phyloP scores from a whole-genome alignment of 352 stramenopile species.

The Phytophthora idaei region DNA sequence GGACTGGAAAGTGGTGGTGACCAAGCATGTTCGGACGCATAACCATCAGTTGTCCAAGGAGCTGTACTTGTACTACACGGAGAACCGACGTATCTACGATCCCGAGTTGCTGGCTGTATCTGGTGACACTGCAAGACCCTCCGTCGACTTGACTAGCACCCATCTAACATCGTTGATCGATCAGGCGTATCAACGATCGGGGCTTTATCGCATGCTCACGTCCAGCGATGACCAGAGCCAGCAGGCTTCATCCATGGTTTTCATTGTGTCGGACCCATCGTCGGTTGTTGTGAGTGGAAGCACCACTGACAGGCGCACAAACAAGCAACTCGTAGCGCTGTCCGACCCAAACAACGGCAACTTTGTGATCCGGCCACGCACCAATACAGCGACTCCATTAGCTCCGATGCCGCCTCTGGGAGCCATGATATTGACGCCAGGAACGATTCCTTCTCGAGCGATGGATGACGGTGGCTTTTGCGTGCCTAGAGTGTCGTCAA shows the following conservation, averaged over 20 bases:
- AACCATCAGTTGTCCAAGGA: slow-evolving; percentile 81
- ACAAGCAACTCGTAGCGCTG: slow-evolving; percentile 18
- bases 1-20: slow-evolving; percentile 77
- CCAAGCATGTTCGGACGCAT: slow-evolving; percentile 71
- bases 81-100: slow-evolving; percentile 82
- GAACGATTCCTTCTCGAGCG: slow-evolving; percentile 35
- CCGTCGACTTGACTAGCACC: slow-evolving; percentile 11
- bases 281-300: slow-evolving; percentile 5
- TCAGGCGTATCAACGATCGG: slow-evolving; percentile 23
- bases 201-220: slow-evolving; percentile 23
- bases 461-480: slow-evolving; percentile 38
- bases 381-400: not conserved
- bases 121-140: slow-evolving; percentile 12
- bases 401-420: slow-evolving; percentile 26
- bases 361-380: slow-evolving; percentile 24
- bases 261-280: slow-evolving; percentile 14
- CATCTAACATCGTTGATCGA: slow-evolving; percentile 30
- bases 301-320: not conserved
- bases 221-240: slow-evolving; percentile 21
- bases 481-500: slow-evolving; percentile 43
- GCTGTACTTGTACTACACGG: slow-evolving; percentile 76
- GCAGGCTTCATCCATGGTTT: slow-evolving; percentile 26
- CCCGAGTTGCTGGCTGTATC: slow-evolving; percentile 56
- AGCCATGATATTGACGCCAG: slow-evolving; percentile 37
- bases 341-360: slow-evolving; percentile 15